Evolutionary conservation across 2,329 filamentous ascomycete genomes (phyloP).

Genomic region (Colletotrichum filicis): DNA sequence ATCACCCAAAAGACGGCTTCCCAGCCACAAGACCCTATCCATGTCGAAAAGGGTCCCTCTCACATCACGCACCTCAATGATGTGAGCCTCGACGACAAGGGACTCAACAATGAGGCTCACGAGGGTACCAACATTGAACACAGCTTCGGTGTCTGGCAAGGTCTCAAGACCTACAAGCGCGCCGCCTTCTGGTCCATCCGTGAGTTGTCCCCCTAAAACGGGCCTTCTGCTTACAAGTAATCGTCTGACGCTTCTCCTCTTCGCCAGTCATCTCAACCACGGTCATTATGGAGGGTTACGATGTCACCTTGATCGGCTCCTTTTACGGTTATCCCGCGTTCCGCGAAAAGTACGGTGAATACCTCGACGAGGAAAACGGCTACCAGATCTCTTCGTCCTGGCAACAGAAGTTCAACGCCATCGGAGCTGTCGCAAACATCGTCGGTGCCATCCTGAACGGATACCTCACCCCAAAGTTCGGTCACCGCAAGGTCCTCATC

Average conservation of each 20-base stretch:
- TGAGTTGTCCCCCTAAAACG: conserved; percentile 38
- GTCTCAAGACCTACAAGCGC: conserved; percentile 51
- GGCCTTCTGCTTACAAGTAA: too few species aligned
- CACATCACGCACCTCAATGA: conserved; percentile 46
- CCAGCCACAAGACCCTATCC: conserved; percentile 37
- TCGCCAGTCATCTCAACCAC: conserved; percentile 53
- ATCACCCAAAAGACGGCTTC: conserved; percentile 12
- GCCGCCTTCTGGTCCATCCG: conserved; percentile 53
- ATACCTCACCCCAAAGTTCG: conserved; percentile 52
- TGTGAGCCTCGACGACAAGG: conserved; percentile 49
- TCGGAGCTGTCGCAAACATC: conserved; percentile 49
- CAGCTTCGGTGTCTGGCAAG: conserved; percentile 47
- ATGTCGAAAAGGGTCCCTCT: conserved; percentile 44
- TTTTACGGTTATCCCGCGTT: conserved; percentile 57
- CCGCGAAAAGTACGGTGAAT: conserved; percentile 53
- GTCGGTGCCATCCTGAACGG: conserved; percentile 55
- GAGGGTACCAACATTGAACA: conserved; percentile 51
- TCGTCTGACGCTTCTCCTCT: not conserved
- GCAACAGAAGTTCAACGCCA: conserved; percentile 59
- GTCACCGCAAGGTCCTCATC: conserved; percentile 57
- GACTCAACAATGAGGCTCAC: conserved; percentile 49
- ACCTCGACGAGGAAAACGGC: conserved; percentile 44
- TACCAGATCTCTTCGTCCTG: conserved; percentile 61
- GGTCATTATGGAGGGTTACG: conserved; percentile 64
- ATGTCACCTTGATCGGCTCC: conserved; percentile 56